Evolutionary conservation across 257 asterid species (phyloP).

Genomic region (Haberlea rhodopensis): DNA sequence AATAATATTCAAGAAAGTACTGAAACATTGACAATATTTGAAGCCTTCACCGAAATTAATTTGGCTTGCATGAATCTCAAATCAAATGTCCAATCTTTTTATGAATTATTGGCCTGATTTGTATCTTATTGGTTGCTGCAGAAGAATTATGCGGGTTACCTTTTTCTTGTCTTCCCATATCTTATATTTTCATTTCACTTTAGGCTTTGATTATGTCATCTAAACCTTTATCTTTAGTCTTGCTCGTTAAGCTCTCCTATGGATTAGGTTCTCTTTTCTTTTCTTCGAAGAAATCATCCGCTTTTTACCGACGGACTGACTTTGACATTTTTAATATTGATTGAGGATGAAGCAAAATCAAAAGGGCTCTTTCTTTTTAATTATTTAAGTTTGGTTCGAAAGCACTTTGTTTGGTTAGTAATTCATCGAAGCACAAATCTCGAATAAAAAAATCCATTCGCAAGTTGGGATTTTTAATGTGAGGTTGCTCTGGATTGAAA

Average conservation of each 20-base stretch:
- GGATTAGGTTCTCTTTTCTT: conserved; percentile 33
- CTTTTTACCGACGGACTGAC: conserved; percentile 13
- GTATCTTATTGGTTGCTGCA: not conserved
- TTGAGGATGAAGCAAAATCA: conserved; percentile 7
- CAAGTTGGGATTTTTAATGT: not conserved
- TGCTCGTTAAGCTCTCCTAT: conserved; percentile 36
- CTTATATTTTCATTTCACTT: not conserved
- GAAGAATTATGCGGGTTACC: not conserved
- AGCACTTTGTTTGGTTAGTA: not conserved
- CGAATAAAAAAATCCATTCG: not conserved
- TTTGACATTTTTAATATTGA: conserved; percentile 20
- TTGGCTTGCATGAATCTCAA: not conserved
- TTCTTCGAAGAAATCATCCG: conserved; percentile 21
- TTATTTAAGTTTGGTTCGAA: not conserved
- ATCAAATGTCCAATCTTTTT: not conserved
- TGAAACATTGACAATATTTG: not conserved
- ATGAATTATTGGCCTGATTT: not conserved
- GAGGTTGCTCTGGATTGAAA: not conserved
- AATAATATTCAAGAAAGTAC: not conserved
- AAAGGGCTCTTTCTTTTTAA: conserved; percentile 1
- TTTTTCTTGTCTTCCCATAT: no score
- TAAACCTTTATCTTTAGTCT: conserved; percentile 25
- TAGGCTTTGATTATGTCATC: not conserved
- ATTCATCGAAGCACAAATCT: not conserved
- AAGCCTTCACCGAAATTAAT: not conserved